These are phyloP conservation scores for Trypanosoma congolense DNA, from an alignment of 208 protist species.

Conservation along the genomic window DNA sequence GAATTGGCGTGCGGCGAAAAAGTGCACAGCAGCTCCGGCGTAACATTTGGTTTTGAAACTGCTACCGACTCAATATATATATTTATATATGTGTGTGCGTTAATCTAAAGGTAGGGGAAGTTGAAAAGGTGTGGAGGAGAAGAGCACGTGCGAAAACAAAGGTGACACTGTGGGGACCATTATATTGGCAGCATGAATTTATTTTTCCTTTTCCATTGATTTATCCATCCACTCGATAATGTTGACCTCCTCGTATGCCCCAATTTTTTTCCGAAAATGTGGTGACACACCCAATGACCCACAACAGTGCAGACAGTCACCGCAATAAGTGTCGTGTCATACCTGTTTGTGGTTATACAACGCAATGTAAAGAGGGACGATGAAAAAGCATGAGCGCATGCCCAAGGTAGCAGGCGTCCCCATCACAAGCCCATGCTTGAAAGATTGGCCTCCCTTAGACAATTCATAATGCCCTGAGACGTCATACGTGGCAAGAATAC, in stretches of 20 bases:
- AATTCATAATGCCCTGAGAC: slow-evolving; percentile 6
- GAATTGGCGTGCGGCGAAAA: slow-evolving; percentile 66
- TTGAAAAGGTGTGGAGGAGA: not conserved
- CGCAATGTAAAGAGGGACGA: too few species aligned
- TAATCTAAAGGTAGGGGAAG: not conserved
- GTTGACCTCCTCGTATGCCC: too few species aligned
- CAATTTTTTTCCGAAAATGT: too few species aligned
- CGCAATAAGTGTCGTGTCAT: too few species aligned
- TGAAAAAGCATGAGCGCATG: not conserved
- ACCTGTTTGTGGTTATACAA: too few species aligned
- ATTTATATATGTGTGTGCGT: slow-evolving; percentile 2
- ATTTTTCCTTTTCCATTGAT: too few species aligned
- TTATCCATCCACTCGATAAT: too few species aligned
- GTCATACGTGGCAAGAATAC: slow-evolving; percentile 24
- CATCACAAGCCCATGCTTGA: slow-evolving; percentile 9
- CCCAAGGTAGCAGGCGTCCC: not conserved
- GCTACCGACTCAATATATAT: not conserved
- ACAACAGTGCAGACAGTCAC: too few species aligned
- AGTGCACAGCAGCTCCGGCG: slow-evolving; percentile 63
- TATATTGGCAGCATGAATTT: too few species aligned
- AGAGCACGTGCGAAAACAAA: not conserved
- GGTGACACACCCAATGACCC: too few species aligned
- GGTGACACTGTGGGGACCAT: too few species aligned
- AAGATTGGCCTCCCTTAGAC: slow-evolving; percentile 20
- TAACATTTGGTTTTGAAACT: slow-evolving; percentile 42